Conservation (phyloP, 257 asterid species). For the Forsythia viridissima region DNA sequence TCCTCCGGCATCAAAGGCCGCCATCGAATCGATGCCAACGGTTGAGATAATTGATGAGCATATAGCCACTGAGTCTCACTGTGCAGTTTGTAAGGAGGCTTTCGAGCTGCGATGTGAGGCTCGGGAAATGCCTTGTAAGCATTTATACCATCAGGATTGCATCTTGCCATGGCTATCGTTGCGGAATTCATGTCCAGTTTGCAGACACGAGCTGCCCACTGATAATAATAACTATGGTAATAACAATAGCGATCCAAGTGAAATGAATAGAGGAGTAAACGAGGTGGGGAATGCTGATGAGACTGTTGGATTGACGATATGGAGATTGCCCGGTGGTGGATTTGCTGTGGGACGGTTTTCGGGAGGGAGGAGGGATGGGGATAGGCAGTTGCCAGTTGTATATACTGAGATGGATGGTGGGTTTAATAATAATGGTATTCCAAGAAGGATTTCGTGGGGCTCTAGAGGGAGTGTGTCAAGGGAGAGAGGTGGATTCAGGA, state of each 20-base stretch:
- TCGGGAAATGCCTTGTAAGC: constrained; percentile 91
- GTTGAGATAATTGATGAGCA: constrained; percentile 52
- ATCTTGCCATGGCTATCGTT: constrained; percentile 78
- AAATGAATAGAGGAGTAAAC: constrained; percentile 32
- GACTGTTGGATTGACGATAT: constrained; percentile 74
- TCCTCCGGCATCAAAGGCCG: constrained; percentile 82
- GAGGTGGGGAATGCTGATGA: constrained; percentile 50
- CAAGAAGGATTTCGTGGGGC: constrained; percentile 78
- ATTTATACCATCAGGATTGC: constrained; percentile 78
- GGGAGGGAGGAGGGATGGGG: constrained; percentile 78
- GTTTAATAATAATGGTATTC: constrained; percentile 59
- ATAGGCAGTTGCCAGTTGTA: constrained; percentile 79
- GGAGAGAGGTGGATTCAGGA: constrained; percentile 64
- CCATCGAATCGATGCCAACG: constrained; percentile 72
- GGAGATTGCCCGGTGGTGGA: constrained; percentile 94
- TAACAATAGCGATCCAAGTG: constrained; percentile 22
- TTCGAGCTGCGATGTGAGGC: constrained; percentile 65
- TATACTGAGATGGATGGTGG: constrained; percentile 93
- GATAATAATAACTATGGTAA: constrained; percentile 34
- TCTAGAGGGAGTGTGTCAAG: constrained; percentile 60
- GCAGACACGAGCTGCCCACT: constrained; percentile 65
- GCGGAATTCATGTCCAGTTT: constrained; percentile 83
- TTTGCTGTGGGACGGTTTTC: constrained; percentile 84
- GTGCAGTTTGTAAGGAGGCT: constrained; percentile 87
- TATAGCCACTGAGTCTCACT: constrained; percentile 52